Conservation (phyloP, 257 asterid genomes). For the Fraxinus anomala region DNA sequence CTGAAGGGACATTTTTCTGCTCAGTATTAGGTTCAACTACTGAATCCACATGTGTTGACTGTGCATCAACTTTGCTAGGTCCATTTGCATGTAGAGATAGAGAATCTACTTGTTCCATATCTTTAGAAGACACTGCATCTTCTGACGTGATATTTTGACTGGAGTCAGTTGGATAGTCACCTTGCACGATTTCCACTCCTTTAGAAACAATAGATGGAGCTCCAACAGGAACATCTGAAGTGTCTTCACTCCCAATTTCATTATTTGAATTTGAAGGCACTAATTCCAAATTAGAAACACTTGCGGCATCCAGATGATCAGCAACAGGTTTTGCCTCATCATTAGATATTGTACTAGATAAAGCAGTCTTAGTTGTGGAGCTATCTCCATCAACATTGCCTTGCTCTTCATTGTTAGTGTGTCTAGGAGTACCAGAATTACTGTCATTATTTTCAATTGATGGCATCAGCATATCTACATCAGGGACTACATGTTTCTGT, state of each 20-base stretch:
- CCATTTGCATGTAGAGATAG: conserved; percentile 44
- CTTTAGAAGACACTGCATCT: conserved; percentile 41
- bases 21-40: conserved; percentile 49
- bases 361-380: conserved; percentile 46
- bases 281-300: conserved; percentile 44
- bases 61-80: conserved; percentile 40
- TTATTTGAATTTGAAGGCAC: conserved; percentile 38
- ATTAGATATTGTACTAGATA: conserved; percentile 43
- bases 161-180: conserved; percentile 46
- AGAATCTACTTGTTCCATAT: conserved; percentile 43
- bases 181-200: conserved; percentile 40
- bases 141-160: conserved; percentile 44
- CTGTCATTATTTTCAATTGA: conserved; percentile 43
- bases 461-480: conserved; percentile 35
- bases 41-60: conserved; percentile 40
- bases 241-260: conserved; percentile 37
- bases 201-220: conserved; percentile 36
- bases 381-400: conserved; percentile 46
- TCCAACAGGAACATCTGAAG: conserved; percentile 44
- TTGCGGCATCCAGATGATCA: conserved; percentile 42
- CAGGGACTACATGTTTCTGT: conserved; percentile 47
- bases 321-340: conserved; percentile 47
- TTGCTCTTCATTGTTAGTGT: conserved; percentile 44
- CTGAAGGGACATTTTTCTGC: conserved; percentile 45
- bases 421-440: conserved; percentile 34